Conservation (phyloP, 495 filamentous ascomycete species). For the Aspergillus coremiiformis region DNA sequence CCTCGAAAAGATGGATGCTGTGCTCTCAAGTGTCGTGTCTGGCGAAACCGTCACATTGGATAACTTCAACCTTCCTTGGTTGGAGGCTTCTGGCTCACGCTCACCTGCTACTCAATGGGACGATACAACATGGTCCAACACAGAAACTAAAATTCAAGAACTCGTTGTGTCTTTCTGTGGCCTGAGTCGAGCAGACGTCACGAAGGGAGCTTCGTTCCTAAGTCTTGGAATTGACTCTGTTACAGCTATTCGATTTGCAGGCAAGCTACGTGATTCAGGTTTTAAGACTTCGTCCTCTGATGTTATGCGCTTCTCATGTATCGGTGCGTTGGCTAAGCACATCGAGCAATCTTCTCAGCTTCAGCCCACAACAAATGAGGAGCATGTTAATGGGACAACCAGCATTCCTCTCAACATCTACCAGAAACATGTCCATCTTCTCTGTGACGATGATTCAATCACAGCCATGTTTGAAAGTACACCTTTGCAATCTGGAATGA, state of each 20-base stretch:
- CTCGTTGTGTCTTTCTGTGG: slow-evolving; percentile 15
- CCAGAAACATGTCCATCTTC: slow-evolving; percentile 9
- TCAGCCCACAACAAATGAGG: slow-evolving; percentile 3
- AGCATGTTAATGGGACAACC: neutral
- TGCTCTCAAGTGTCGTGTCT: slow-evolving; percentile 21
- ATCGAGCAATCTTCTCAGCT: slow-evolving; percentile 6
- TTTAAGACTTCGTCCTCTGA: slow-evolving; percentile 26
- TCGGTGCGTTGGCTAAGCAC: slow-evolving; percentile 20
- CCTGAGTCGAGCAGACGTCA: slow-evolving; percentile 8
- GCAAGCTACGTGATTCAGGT: slow-evolving; percentile 18
- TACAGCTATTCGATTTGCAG: slow-evolving; percentile 27
- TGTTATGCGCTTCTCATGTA: slow-evolving; percentile 29
- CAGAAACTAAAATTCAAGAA: slow-evolving; percentile 19
- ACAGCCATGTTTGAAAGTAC: slow-evolving; percentile 66
- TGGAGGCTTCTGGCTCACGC: neutral
- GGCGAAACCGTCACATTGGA: slow-evolving; percentile 18
- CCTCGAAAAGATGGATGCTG: slow-evolving; percentile 26
- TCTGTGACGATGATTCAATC: slow-evolving; percentile 50
- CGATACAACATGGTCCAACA: slow-evolving; percentile 16
- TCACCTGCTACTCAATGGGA: slow-evolving; percentile 10
- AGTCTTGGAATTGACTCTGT: slow-evolving; percentile 32
- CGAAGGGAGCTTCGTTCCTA: slow-evolving; percentile 28
- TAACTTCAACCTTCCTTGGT: slow-evolving; percentile 14
- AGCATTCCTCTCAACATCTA: slow-evolving; percentile 10
- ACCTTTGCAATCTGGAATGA: slow-evolving; percentile 68